Conservation (phyloP, 129 eudicot species). For the Flaveria bidentis region DNA sequence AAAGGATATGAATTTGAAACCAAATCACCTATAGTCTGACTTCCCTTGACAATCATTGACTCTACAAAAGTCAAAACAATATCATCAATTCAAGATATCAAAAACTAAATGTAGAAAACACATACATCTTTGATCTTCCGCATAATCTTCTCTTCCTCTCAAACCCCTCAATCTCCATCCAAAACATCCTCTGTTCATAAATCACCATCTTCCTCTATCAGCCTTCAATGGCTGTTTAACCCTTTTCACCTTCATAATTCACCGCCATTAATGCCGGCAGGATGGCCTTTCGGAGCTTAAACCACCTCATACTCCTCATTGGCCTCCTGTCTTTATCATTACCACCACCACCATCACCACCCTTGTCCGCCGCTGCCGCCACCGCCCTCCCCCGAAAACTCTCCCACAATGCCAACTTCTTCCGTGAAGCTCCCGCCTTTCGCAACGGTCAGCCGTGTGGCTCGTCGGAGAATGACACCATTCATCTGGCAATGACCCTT, state of each 20-base stretch:
- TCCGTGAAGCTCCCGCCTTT: slow-evolving; percentile 62
- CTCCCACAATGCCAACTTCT: slow-evolving; percentile 29
- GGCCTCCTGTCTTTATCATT: slow-evolving; percentile 70
- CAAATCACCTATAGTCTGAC: too few relatives aligned
- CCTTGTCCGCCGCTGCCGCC: slow-evolving; percentile 1
- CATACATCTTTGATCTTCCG: slow-evolving; percentile 32
- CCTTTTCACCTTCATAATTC: slow-evolving; percentile 13
- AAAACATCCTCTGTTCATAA: slow-evolving; percentile 24
- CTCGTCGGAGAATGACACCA: slow-evolving; percentile 31
- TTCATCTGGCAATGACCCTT: slow-evolving; percentile 57
- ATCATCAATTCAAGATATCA: too few relatives aligned
- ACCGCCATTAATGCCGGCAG: slow-evolving; percentile 43
- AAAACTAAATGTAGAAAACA: too few relatives aligned
- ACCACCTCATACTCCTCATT: slow-evolving; percentile 41
- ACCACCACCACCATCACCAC: slow-evolving; percentile 13
- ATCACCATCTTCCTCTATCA: slow-evolving; percentile 34
- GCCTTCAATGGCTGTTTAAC: slow-evolving; percentile 55
- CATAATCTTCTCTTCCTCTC: slow-evolving; percentile 51
- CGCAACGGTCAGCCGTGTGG: slow-evolving; percentile 50
- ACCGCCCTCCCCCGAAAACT: slow-evolving; percentile 43
- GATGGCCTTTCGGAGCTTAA: slow-evolving; percentile 67
- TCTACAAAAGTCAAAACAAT: too few relatives aligned
- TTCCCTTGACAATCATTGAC: too few relatives aligned
- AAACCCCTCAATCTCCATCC: slow-evolving; percentile 29
- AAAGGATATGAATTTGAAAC: too few relatives aligned